These are phyloP conservation scores for Entomophthora muscae DNA, from an alignment of 371 early-diverging fungal genomes.

Conservation along the genomic window DNA sequence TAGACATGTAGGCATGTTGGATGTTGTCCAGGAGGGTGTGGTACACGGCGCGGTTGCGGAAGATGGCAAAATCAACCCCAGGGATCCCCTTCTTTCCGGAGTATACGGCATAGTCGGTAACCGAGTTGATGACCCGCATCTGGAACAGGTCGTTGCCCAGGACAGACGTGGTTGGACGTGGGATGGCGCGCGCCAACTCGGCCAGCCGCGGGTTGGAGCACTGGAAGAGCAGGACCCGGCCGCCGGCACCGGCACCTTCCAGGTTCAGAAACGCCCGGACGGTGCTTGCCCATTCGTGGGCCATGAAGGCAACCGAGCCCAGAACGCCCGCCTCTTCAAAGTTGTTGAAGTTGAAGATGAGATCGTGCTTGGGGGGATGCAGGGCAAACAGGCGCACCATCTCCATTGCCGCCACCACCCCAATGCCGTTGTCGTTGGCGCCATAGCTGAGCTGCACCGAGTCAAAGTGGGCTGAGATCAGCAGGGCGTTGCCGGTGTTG, in stretches of 20 bases:
- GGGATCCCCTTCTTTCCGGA: slow-evolving; percentile 28
- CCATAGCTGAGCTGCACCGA: slow-evolving; percentile 62
- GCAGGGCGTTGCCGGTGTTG: slow-evolving; percentile 17
- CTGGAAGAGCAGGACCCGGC: slow-evolving; percentile 48
- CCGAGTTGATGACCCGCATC: slow-evolving; percentile 39
- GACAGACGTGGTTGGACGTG: slow-evolving; percentile 25
- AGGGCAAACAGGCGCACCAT: slow-evolving; percentile 6
- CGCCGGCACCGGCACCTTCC: slow-evolving; percentile 67
- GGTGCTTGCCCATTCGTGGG: slow-evolving; percentile 55
- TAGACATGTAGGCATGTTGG: slow-evolving; percentile 10
- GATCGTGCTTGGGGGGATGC: slow-evolving; percentile 30
- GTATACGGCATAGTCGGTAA: slow-evolving; percentile 50
- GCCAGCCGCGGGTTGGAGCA: slow-evolving; percentile 30
- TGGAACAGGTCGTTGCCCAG: slow-evolving; percentile 52
- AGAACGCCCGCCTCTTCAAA: slow-evolving; percentile 65
- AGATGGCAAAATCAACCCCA: slow-evolving; percentile 60
- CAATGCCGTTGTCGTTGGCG: slow-evolving; percentile 71
- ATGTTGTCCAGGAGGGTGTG: slow-evolving; percentile 43
- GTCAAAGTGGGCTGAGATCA: slow-evolving; percentile 33
- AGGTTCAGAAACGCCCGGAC: slow-evolving; percentile 67
- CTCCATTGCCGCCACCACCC: slow-evolving; percentile 50
- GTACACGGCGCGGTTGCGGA: slow-evolving; percentile 43
- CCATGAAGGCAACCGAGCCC: slow-evolving; percentile 50
- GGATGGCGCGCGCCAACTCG: slow-evolving; percentile 21
- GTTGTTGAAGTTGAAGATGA: slow-evolving; percentile 73